Evolutionary conservation across 768 basidiomycete genomes (phyloP).

Genomic region (Xerocomus spinulosus): DNA sequence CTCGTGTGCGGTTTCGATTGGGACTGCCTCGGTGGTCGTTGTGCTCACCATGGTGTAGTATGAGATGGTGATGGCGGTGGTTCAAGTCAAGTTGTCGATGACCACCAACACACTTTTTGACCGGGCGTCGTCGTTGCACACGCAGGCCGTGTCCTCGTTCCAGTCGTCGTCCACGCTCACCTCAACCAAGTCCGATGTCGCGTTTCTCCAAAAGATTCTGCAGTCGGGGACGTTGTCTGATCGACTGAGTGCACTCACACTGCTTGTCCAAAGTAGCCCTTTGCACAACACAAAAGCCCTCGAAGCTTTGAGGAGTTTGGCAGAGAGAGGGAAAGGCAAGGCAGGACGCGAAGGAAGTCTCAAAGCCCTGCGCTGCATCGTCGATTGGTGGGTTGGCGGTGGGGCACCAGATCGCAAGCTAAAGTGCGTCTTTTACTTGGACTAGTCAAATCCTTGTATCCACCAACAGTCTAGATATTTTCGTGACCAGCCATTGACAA

Average conservation of each 20-base stretch:
- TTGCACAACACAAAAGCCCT: slow-evolving; percentile 80
- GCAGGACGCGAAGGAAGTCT: slow-evolving; percentile 91
- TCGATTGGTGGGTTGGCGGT: slow-evolving; percentile 97
- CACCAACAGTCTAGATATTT: slow-evolving; percentile 61
- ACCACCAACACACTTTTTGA: slow-evolving; percentile 27
- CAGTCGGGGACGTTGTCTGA: slow-evolving; percentile 88
- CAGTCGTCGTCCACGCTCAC: slow-evolving; percentile 44
- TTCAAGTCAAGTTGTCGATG: neutral
- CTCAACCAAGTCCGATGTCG: slow-evolving; percentile 61
- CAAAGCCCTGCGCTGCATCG: slow-evolving; percentile 84
- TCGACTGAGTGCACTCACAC: slow-evolving; percentile 82
- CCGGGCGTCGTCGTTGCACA: slow-evolving; percentile 47
- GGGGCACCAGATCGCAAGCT: slow-evolving; percentile 87
- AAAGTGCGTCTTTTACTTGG: slow-evolving; percentile 50
- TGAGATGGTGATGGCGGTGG: neutral
- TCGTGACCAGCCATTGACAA: slow-evolving; percentile 76
- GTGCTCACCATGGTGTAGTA: slow-evolving; percentile 28
- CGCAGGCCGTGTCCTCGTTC: slow-evolving; percentile 41
- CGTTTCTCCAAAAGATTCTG: slow-evolving; percentile 82
- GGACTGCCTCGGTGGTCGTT: slow-evolving; percentile 63
- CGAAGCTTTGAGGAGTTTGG: slow-evolving; percentile 69
- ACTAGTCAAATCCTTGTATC: neutral
- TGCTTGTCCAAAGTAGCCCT: slow-evolving; percentile 85
- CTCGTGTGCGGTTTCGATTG: slow-evolving; percentile 93
- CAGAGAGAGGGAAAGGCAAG: slow-evolving; percentile 72